Evolutionary conservation across 805 yeast genomes (phyloP).

Genomic region (Suhomyces kilbournensis): DNA sequence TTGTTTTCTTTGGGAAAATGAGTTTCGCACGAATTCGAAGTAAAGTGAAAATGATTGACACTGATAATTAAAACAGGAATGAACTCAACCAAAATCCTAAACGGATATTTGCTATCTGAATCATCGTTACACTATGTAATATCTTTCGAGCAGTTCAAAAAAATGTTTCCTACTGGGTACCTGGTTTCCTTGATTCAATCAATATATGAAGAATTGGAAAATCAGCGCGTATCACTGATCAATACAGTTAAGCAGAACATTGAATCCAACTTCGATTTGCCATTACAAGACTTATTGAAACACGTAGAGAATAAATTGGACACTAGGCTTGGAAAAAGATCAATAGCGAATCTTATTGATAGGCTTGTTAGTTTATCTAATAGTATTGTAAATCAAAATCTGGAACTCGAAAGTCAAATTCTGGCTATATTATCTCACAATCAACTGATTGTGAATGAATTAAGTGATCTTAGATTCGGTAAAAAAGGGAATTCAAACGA

Average conservation of each 20-base stretch:
- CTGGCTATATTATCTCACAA: conserved; percentile 7
- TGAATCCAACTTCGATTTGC: conserved; percentile 19
- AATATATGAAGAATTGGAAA: conserved; percentile 13
- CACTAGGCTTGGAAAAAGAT: conserved; percentile 1
- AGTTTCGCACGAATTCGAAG: neutral
- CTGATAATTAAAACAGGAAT: conserved; percentile 5
- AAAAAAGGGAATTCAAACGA: conserved; percentile 1
- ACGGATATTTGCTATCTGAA: conserved; percentile 16
- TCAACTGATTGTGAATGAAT: conserved; percentile 15
- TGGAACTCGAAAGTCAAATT: conserved; percentile 13
- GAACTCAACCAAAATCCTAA: conserved; percentile 21
- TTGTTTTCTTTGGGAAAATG: neutral
- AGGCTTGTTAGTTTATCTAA: conserved; percentile 24
- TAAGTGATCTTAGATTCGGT: conserved; percentile 27
- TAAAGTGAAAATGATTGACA: neutral
- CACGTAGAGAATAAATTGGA: conserved; percentile 1
- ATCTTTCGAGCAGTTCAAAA: conserved; percentile 18
- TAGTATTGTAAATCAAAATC: conserved; percentile 22
- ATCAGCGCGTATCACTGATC: conserved; percentile 9
- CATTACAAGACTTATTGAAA: conserved; percentile 14
- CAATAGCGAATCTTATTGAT: conserved; percentile 11
- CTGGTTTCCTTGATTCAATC: neutral
- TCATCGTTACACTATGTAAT: conserved; percentile 16
- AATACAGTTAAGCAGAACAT: neutral
- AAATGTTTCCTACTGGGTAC: conserved; percentile 12